These are phyloP conservation scores for Cercospora sojina DNA, from an alignment of 2,329 filamentous ascomycete genomes.

Conservation along the genomic window DNA sequence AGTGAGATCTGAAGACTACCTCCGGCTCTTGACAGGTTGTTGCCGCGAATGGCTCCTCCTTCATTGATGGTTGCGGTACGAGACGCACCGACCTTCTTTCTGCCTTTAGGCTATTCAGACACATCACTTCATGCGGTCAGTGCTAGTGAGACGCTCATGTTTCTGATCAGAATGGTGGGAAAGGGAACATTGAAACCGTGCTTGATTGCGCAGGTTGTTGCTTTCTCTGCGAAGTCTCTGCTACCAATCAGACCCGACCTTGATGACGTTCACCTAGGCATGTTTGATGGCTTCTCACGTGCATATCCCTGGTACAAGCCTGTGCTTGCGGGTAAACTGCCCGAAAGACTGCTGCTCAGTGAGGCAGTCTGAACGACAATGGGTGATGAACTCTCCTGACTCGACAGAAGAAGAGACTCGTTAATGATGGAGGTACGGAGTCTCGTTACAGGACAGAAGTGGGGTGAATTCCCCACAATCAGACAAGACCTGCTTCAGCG, in stretches of 20 bases:
- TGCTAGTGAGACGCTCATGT: neutral
- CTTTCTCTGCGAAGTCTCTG: neutral
- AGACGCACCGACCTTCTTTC: neutral
- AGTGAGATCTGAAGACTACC: neutral
- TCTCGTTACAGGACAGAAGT: neutral
- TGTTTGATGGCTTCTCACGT: neutral
- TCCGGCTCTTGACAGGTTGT: neutral
- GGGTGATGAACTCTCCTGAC: neutral
- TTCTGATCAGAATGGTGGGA: neutral
- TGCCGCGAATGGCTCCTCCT: neutral
- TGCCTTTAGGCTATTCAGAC: neutral
- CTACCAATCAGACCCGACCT: neutral
- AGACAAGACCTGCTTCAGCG: neutral
- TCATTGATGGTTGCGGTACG: neutral
- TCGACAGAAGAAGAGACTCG: neutral
- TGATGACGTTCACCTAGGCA: neutral
- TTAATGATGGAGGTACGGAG: neutral
- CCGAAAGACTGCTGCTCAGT: neutral
- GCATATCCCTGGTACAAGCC: neutral
- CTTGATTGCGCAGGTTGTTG: neutral
- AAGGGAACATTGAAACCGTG: neutral
- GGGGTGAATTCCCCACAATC: neutral
- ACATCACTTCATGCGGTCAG: neutral
- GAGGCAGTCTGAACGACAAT: neutral
- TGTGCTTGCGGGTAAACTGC: neutral